Base-by-base conservation (phyloP, 441 rosid genomes). In the Kokia cookei region DNA sequence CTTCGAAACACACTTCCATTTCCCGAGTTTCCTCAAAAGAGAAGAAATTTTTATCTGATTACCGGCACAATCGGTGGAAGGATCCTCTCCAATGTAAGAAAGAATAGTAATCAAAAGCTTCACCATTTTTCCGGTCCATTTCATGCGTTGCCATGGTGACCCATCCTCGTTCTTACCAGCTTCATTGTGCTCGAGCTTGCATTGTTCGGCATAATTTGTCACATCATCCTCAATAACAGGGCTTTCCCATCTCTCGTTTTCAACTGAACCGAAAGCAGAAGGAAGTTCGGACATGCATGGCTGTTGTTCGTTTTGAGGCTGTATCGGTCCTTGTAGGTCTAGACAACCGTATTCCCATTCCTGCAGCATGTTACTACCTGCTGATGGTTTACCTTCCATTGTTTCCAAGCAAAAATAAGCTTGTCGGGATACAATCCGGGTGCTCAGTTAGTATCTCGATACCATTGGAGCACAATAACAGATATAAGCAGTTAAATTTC, bases 1-100 rank as follows among this genome's bases (percentile, higher is more conserved):
- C 62, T 70, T 73, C 8, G 86, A 81, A 14, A 84, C 73, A 59
- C 78, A 63, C 60, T 50, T 81, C 86, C 84, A 83, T 61, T 81
- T 83, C 50, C 86, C 84, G 7, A 74, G 71, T 73, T 77, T 81
- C 66, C 48, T 80, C 47, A 79, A 29, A 40, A 72, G 76, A 12
- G 55, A 43, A 27, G 72, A 50, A 63, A 72, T 61, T 35, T 65
- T 73, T 45, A 47, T 69, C 72, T 58, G 69, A 47, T 63, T 42
- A 43, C 45, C 79, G 27, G 15, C 65, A 50, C 62, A 47, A 11
- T 68, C 71, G 37, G 75, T 59, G 29, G 66, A 73, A 26, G 65
- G 63, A 60, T 73, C 82, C 60, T 80, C 83, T 17, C 74, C 66
- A 27, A 78, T 65, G 69, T 83, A 80, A 9, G 86, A 83, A 37